Conservation (phyloP, 768 basidiomycete genomes). For the button mushroom (Agaricus bisporus) region DNA sequence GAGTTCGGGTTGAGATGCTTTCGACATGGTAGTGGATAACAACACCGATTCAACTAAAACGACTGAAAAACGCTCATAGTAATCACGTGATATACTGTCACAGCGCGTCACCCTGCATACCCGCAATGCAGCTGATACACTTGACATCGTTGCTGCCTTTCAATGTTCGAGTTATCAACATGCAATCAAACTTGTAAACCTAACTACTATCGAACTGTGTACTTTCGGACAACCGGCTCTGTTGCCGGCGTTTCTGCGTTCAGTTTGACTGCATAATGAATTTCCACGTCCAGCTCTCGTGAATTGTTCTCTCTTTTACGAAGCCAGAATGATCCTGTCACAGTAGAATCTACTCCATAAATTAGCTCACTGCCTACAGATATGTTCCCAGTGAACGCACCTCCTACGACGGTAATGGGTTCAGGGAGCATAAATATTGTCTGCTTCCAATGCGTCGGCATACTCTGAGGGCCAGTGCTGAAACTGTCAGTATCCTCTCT, state of each 20-base stretch:
- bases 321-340: slow-evolving; percentile 79
- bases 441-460: slow-evolving; percentile 96
- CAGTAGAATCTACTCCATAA: slow-evolving; percentile 50
- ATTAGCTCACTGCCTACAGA: background rate
- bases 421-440: slow-evolving; percentile 82
- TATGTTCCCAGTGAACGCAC: slow-evolving; percentile 30
- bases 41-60: background rate
- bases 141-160: background rate
- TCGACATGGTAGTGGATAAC: slow-evolving; percentile 58
- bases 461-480: slow-evolving; percentile 85
- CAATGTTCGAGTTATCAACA: background rate
- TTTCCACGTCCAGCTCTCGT: slow-evolving; percentile 87
- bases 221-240: slow-evolving; percentile 64
- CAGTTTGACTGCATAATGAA: slow-evolving; percentile 60
- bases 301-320: slow-evolving; percentile 76
- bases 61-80: background rate
- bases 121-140: too few relatives aligned
- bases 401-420: slow-evolving; percentile 71
- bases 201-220: slow-evolving; percentile 57
- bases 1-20: slow-evolving; percentile 94
- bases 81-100: background rate
- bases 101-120: too few relatives aligned
- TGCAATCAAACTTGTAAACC: background rate
- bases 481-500: slow-evolving; percentile 62
- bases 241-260: slow-evolving; percentile 32